phyloP scores from a whole-genome alignment of 73 alveolate genomes.

The Loxodes magnus region DNA sequence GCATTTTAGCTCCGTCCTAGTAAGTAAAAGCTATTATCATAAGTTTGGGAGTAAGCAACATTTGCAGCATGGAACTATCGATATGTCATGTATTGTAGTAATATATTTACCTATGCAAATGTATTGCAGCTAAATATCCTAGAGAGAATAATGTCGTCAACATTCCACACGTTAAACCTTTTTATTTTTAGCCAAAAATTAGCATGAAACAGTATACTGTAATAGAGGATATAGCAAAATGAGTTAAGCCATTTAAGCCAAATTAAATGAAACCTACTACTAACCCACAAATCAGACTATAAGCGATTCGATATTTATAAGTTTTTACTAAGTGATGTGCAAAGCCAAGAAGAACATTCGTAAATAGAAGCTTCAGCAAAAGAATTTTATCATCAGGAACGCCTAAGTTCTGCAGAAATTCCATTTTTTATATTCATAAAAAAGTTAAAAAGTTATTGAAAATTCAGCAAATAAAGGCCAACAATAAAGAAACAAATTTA shows the following conservation, averaged over 20 bases:
- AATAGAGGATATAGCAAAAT: conserved; percentile 33
- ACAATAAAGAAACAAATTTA: too few species aligned
- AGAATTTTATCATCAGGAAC: too few species aligned
- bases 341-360: too few species aligned
- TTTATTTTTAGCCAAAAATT: conserved; percentile 32
- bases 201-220: conserved; percentile 35
- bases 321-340: too few species aligned
- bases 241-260: conserved; percentile 25
- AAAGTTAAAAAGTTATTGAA: too few species aligned
- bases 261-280: conserved; percentile 22
- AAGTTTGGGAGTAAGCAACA: conserved; percentile 63
- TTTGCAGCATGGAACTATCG: conserved; percentile 66
- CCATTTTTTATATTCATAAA: too few species aligned
- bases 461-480: too few species aligned
- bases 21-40: conserved; percentile 53
- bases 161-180: too few species aligned
- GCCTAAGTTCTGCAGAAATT: too few species aligned
- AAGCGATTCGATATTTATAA: too few species aligned
- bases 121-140: conserved; percentile 46
- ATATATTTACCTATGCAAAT: conserved; percentile 49
- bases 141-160: conserved; percentile 37
- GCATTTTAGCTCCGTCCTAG: conserved; percentile 63
- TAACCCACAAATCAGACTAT: conserved; percentile 23
- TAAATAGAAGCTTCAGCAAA: too few species aligned
- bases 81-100: conserved; percentile 66